phyloP scores from a whole-genome alignment of 305 asterid species.

The Petunia hybrid region DNA sequence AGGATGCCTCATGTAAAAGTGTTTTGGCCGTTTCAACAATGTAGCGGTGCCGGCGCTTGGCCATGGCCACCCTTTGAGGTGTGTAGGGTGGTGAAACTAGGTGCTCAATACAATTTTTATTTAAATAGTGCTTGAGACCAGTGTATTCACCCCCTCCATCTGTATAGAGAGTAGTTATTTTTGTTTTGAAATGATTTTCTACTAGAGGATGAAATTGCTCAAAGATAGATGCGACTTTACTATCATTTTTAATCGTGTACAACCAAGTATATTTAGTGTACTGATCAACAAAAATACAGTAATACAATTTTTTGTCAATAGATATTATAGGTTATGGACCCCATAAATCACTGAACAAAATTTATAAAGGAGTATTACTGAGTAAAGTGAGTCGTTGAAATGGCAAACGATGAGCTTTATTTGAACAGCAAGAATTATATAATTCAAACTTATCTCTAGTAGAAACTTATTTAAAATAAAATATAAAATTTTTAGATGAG shows the following conservation, averaged over 20 bases:
- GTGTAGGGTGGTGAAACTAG: neutral
- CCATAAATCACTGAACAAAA: neutral
- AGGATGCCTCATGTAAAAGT: neutral
- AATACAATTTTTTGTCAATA: too few species aligned
- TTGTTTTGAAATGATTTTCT: neutral
- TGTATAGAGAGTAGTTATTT: neutral
- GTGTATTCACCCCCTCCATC: neutral
- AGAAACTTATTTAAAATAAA: neutral
- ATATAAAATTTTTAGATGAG: neutral
- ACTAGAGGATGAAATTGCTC: neutral
- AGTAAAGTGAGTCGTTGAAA: neutral
- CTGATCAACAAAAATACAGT: too few species aligned
- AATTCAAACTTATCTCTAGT: neutral
- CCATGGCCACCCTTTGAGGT: neutral
- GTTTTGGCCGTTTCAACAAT: neutral
- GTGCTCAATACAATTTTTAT: neutral
- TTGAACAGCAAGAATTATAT: neutral
- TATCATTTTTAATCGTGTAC: neutral
- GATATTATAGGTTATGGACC: too few species aligned
- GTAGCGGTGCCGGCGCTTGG: neutral
- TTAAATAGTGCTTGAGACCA: too few species aligned
- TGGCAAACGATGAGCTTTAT: neutral
- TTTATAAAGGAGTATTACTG: neutral
- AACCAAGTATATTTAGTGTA: neutral
- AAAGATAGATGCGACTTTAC: neutral